Evolutionary conservation across 306 rosid species (phyloP).

Genomic region (Corylus heterophylla): DNA sequence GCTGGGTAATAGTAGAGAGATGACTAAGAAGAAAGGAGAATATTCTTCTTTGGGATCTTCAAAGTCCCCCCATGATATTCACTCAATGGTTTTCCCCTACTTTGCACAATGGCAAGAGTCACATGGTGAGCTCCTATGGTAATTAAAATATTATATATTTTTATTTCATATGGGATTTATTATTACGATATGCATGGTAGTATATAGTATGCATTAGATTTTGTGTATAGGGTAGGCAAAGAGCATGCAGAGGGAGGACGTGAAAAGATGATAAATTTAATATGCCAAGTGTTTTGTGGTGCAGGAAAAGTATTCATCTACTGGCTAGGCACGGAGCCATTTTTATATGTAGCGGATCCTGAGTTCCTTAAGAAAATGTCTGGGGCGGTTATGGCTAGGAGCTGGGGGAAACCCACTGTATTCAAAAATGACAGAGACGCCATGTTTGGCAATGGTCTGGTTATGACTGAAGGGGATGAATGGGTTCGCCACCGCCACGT

Average conservation of each 20-base stretch:
- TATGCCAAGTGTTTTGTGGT: not conserved
- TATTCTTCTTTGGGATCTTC: slow-evolving; percentile 20
- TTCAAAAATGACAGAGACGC: slow-evolving; percentile 65
- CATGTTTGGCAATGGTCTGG: slow-evolving; percentile 77
- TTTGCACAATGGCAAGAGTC: slow-evolving; percentile 73
- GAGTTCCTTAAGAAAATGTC: slow-evolving; percentile 68
- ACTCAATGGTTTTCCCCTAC: slow-evolving; percentile 62
- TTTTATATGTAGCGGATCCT: slow-evolving; percentile 71
- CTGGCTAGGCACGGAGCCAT: slow-evolving; percentile 89
- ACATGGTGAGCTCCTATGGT: slow-evolving; percentile 45
- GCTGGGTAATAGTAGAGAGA: slow-evolving; percentile 68
- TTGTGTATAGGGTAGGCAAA: not conserved
- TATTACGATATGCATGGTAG: not conserved
- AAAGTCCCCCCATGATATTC: slow-evolving; percentile 58
- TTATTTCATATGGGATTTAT: too few relatives aligned
- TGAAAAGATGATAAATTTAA: not conserved
- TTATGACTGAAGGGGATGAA: slow-evolving; percentile 71
- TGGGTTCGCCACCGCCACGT: slow-evolving; percentile 76
- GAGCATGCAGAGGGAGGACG: not conserved
- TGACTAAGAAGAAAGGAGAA: slow-evolving; percentile 39
- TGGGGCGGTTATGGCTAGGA: slow-evolving; percentile 51
- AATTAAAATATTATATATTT: not conserved
- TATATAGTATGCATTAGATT: not conserved
- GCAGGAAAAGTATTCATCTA: slow-evolving; percentile 72
- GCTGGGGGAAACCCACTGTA: slow-evolving; percentile 81